Evolutionary conservation across 2,329 filamentous ascomycete species (phyloP), one percentile per base, ranked within the genome.

Genomic region (Diatrype stigma): DNA sequence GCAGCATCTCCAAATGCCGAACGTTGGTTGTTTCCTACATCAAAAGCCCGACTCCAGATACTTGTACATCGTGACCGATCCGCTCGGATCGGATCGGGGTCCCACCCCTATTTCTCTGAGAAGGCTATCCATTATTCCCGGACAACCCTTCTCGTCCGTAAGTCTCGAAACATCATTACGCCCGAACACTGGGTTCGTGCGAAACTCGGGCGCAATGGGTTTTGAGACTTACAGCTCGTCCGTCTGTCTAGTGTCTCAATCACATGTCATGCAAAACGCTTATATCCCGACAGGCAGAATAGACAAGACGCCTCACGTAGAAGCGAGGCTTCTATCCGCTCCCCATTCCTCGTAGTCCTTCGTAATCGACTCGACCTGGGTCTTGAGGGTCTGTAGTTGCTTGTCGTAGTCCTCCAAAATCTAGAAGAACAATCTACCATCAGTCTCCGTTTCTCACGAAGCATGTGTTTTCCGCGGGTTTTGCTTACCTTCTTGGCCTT

Each of bases 401-500:
- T 85, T 88, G 67, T 92, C 86, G 67, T 92, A 93, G 64, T 91
- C 87, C 62, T 88, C 85, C 60, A 93, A 71, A 45, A 93, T 86
- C 87, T 90, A 56, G 23, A 23, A 7, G 23, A 10, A 14, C 46
- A 14, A 49, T 44, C 46, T n/a, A n/a, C n/a, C 47, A 59, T 68
- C 53, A 64, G 53, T 28, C 26, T 44, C 32, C 14, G 3, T 56
- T 66, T 48, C 61, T 56, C 52, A 53, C 28, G 7, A 17, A 21
- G 7, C 22, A n/a, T 19, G 17, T 32, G 22, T 32, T n/a, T 35
- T 2, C 6, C 3, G 14, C 6, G 16, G 34, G 34, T 37, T 4
- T 37, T 37, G 6, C 78, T 61, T 67, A 89, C 87, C 79, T 90
- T 89, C 69, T 89, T 89, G 40, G 88, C 81, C 67, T 86, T 85